Evolutionary conservation across 2,329 filamentous ascomycete genomes (phyloP), one percentile per base, ranked within the genome.

Genomic region (Paecilomyces formosus): DNA sequence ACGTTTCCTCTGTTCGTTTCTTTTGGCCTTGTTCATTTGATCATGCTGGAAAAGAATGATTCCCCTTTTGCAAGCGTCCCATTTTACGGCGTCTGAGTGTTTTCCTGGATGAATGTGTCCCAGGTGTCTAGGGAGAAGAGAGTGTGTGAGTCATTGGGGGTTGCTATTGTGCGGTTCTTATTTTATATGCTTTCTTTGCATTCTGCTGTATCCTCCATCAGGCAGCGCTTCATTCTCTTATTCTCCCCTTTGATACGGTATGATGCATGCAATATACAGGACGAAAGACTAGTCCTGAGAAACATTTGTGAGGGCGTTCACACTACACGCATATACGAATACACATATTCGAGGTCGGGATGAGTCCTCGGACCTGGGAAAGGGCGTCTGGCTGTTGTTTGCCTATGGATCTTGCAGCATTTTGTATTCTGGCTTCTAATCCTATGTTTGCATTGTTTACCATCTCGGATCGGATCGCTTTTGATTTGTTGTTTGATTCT

Each of bases 61-160:
- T 64, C 63, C 60, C 60, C 64, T 57, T 67, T 64, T 60, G 55
- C 62, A 64, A 62, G 61, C 62, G 63, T 68, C 62, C 62, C 62
- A 60, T 62, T 61, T 59, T 62, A 63, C 64, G 68, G 64, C 63
- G 68, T 66, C 64, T 64, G 66, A 64, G 67, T 68, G 70, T 64
- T 54, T 30, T 60, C 56, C 66, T 65, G 60, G 61, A 65, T 65
- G 64, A 62, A 66, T 63, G 63, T 62, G 62, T 58, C 62, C 65
- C 60, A 63, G 64, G 66, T 64, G 63, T 66, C 63, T 62, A 66
- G 64, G 62, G 63, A 62, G 63, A 65, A 66, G 58, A 56, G 66
- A 26, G 24, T 26, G 24, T 61, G 62, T 62, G 60, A 62, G 58
- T 60, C 58, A 11, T 33, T 58, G 33, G 31, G 53, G 53, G 21